phyloP scores from a whole-genome alignment of 805 yeast genomes.

The Ogataea trehaloabstinens region DNA sequence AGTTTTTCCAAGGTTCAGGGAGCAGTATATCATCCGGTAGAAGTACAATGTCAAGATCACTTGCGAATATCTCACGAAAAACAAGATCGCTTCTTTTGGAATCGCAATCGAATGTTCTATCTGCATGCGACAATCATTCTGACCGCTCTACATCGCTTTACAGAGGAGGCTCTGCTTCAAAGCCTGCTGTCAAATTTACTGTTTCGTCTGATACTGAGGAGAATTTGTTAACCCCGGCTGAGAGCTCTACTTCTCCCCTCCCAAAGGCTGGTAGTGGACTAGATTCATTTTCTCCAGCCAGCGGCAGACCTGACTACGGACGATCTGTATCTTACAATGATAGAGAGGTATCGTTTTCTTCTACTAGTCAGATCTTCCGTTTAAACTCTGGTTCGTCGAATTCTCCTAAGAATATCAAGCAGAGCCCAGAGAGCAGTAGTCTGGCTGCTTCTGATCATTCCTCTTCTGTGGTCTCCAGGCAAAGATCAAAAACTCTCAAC shows the following conservation, averaged over 20 bases:
- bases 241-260: neutral
- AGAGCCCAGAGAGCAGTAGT: neutral
- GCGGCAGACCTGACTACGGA: slow-evolving; percentile 18
- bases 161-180: slow-evolving; percentile 1
- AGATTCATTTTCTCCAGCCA: neutral
- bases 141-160: slow-evolving; percentile 5
- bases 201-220: slow-evolving; percentile 11
- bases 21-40: slow-evolving; percentile 12
- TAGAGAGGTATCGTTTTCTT: slow-evolving; percentile 4
- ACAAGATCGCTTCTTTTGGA: slow-evolving; percentile 20
- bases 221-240: neutral
- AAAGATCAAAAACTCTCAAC: slow-evolving; percentile 33
- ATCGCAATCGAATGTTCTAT: slow-evolving; percentile 10
- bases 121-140: neutral
- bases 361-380: neutral
- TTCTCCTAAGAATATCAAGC: neutral
- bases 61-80: slow-evolving; percentile 11
- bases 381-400: neutral
- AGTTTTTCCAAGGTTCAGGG: slow-evolving; percentile 8
- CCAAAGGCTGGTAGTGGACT: neutral
- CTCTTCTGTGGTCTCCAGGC: slow-evolving; percentile 20
- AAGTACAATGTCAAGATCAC: slow-evolving; percentile 11
- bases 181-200: slow-evolving; percentile 12
- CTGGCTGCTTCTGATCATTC: slow-evolving; percentile 4
- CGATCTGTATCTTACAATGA: slow-evolving; percentile 22